phyloP scores from a whole-genome alignment of 768 basidiomycete species.

The Suillus alpinus region DNA sequence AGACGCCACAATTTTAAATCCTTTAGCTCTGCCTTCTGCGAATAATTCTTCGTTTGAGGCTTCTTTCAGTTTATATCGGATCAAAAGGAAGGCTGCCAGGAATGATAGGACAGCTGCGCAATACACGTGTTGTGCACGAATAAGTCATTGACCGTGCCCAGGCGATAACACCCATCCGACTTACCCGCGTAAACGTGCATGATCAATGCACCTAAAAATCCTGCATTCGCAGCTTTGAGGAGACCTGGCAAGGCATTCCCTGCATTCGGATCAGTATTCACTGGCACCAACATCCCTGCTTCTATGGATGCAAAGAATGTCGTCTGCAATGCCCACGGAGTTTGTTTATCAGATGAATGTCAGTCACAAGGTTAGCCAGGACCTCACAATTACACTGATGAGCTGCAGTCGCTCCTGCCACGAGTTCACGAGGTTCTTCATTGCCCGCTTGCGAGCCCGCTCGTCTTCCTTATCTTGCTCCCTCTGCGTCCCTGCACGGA shows the following conservation, averaged over 20 bases:
- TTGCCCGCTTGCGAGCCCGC: slow-evolving; percentile 40
- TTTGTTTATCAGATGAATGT: neutral
- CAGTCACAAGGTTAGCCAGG: neutral
- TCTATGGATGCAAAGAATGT: slow-evolving; percentile 64
- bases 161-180: slow-evolving; percentile 20
- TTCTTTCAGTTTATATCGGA: slow-evolving; percentile 52
- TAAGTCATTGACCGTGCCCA: slow-evolving; percentile 13
- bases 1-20: slow-evolving; percentile 19
- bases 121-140: neutral
- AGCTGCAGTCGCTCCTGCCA: slow-evolving; percentile 65
- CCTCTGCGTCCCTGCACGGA: slow-evolving; percentile 39
- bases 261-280: slow-evolving; percentile 30
- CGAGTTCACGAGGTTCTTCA: slow-evolving; percentile 51
- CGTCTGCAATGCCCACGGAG: slow-evolving; percentile 35
- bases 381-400: slow-evolving; percentile 55
- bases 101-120: slow-evolving; percentile 44
- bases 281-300: slow-evolving; percentile 44
- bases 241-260: slow-evolving; percentile 3
- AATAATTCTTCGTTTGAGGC: slow-evolving; percentile 48
- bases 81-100: slow-evolving; percentile 53
- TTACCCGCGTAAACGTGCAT: slow-evolving; percentile 51
- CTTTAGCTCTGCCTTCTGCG: slow-evolving; percentile 22
- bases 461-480: slow-evolving; percentile 51
- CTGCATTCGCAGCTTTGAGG: slow-evolving; percentile 40
- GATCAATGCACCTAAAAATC: slow-evolving; percentile 50